These are phyloP conservation scores for Hypocrella siamensis DNA, from an alignment of 2,329 filamentous ascomycete genomes.

Conservation along the genomic window DNA sequence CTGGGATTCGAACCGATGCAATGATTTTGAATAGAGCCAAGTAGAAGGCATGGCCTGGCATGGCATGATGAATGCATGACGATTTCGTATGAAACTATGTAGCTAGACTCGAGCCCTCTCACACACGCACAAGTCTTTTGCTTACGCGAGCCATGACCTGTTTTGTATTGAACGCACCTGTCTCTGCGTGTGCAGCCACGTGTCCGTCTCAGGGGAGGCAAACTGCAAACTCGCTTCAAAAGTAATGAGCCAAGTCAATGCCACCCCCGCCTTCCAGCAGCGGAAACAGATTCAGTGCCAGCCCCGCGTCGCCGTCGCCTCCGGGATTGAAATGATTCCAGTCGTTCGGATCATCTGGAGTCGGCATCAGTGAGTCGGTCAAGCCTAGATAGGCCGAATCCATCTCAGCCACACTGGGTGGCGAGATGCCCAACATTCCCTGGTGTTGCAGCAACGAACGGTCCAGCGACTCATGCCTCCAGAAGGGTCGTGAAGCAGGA, in stretches of 20 bases:
- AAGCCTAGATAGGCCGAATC: constrained; percentile 22
- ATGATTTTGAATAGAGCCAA: too few relatives aligned
- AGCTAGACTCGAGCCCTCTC: too few relatives aligned
- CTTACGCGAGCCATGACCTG: too few relatives aligned
- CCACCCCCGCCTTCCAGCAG: constrained; percentile 34
- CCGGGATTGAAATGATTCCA: too few relatives aligned
- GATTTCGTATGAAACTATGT: too few relatives aligned
- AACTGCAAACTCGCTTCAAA: constrained; percentile 6
- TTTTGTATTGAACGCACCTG: too few relatives aligned
- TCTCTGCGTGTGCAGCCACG: too few relatives aligned
- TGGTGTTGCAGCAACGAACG: constrained; percentile 8
- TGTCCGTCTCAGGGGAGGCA: neutral
- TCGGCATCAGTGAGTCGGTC: constrained; percentile 21
- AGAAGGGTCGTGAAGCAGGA: constrained; percentile 4
- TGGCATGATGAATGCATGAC: neutral
- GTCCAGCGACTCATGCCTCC: constrained; percentile 11
- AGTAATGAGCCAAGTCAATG: constrained; percentile 31
- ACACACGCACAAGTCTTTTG: too few relatives aligned
- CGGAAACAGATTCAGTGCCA: constrained; percentile 32
- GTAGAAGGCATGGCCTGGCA: neutral
- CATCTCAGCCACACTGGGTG: constrained; percentile 18
- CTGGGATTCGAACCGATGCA: constrained; percentile 9
- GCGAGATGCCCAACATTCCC: constrained; percentile 10
- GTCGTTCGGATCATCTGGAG: constrained; percentile 23
- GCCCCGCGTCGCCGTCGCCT: constrained; percentile 27